phyloP scores from a whole-genome alignment of 2,329 filamentous ascomycete genomes.

The Pleomassaria siparia region DNA sequence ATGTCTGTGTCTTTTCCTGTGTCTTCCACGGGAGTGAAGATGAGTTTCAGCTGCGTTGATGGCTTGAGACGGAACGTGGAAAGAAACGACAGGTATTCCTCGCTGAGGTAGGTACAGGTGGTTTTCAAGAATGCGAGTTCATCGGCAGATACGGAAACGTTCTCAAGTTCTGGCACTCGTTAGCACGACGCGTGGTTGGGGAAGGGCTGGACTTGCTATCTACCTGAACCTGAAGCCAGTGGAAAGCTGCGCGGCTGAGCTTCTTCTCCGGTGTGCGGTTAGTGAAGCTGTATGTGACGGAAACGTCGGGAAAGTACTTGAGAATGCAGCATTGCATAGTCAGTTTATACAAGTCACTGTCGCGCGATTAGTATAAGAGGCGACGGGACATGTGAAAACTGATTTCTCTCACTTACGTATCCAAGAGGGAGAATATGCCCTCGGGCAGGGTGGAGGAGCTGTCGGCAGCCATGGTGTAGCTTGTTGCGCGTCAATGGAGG shows the following conservation, averaged over 20 bases:
- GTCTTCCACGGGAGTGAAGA: constrained; percentile 60
- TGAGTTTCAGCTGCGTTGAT: constrained; percentile 73
- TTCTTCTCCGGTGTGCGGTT: constrained; percentile 95
- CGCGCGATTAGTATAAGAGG: not conserved
- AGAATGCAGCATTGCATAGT: constrained; percentile 93
- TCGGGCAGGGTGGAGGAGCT: constrained; percentile 33
- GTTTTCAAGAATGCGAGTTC: constrained; percentile 78
- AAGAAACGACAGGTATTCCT: constrained; percentile 79
- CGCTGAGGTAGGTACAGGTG: constrained; percentile 77
- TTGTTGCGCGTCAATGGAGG: not conserved
- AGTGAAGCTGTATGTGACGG: constrained; percentile 90
- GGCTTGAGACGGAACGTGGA: constrained; percentile 80
- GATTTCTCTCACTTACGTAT: constrained; percentile 43
- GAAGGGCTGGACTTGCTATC: constrained; percentile 56
- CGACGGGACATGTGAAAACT: not conserved
- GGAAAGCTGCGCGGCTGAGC: constrained; percentile 77
- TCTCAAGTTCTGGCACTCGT: constrained; percentile 66
- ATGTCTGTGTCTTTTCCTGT: constrained; percentile 64
- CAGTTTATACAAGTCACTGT: constrained; percentile 79
- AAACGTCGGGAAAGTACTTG: constrained; percentile 80
- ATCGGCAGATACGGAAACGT: constrained; percentile 75
- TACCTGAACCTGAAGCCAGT: constrained; percentile 84
- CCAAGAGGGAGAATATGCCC: constrained; percentile 49
- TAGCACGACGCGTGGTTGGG: constrained; percentile 3
- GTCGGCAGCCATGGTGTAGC: constrained; percentile 21